Percentiles rank a stretch among this genome's conserved stretches.
These are phyloP conservation scores for Botrytis squamosa DNA, from an alignment of 2,329 filamentous ascomycete genomes.

Conservation along the genomic window DNA sequence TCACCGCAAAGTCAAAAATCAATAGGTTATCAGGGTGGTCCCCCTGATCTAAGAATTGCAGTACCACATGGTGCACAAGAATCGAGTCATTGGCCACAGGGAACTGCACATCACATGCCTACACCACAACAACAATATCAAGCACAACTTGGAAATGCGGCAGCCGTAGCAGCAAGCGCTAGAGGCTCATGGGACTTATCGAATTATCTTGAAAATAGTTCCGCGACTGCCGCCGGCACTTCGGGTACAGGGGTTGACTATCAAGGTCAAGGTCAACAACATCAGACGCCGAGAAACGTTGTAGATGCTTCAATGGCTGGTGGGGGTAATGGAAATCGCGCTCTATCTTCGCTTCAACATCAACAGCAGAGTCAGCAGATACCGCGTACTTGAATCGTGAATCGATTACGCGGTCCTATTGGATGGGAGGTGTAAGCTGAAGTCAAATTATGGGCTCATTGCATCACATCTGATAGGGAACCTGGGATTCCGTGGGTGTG, in stretches of 20 bases:
- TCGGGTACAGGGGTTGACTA: constrained; percentile 32
- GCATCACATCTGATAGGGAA: constrained; percentile 14
- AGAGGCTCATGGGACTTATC: constrained; percentile 39
- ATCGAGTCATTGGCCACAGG: constrained; percentile 33
- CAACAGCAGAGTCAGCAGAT: constrained; percentile 38
- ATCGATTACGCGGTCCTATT: constrained; percentile 28
- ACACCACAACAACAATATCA: constrained; percentile 32
- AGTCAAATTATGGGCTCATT: background rate
- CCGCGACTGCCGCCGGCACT: constrained; percentile 35
- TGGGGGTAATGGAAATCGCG: constrained; percentile 31
- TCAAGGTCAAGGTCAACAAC: constrained; percentile 20
- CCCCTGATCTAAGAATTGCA: constrained; percentile 36
- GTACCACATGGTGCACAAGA: constrained; percentile 34
- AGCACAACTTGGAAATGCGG: constrained; percentile 25
- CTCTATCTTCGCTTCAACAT: constrained; percentile 29
- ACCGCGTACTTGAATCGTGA: constrained; percentile 32
- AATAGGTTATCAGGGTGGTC: constrained; percentile 31
- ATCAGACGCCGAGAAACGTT: constrained; percentile 26
- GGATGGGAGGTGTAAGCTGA: constrained; percentile 16
- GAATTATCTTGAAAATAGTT: constrained; percentile 36
- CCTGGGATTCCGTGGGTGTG: background rate
- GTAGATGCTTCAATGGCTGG: constrained; percentile 31
- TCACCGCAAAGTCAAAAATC: constrained; percentile 36
- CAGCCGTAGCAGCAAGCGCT: constrained; percentile 23
- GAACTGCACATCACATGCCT: constrained; percentile 34